Evolutionary conservation across 1,139 yeast species (phyloP).

Genomic region (Torulaspora pretoriensis): DNA sequence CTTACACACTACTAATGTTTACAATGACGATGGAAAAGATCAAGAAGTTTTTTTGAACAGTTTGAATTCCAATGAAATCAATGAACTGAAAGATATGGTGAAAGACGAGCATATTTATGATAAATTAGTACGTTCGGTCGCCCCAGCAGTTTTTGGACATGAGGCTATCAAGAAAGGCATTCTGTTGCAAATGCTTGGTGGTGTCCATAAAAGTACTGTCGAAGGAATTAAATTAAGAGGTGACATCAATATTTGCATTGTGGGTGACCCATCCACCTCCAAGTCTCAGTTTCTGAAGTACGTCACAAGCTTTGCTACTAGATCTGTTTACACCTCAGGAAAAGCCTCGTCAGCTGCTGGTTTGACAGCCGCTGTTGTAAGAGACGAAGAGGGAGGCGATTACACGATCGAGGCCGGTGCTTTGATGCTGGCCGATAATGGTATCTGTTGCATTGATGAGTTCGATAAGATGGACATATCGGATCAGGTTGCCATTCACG

Average conservation of each 20-base stretch:
- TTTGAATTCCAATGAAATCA: constrained; percentile 75
- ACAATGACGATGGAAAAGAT: constrained; percentile 46
- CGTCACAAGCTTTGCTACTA: constrained; percentile 85
- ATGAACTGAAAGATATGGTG: constrained; percentile 86
- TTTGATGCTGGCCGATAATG: constrained; percentile 96
- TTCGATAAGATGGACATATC: constrained; percentile 95
- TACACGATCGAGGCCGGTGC: constrained; percentile 99
- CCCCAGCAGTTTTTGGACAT: constrained; percentile 97
- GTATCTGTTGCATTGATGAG: constrained; percentile 97
- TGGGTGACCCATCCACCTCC: constrained; percentile 98
- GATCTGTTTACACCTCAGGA: constrained; percentile 97
- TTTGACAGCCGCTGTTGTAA: constrained; percentile 95
- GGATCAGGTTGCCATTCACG: constrained; percentile 98
- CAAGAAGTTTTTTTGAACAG: constrained; percentile 80
- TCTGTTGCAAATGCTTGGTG: constrained; percentile 82
- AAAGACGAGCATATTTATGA: constrained; percentile 82
- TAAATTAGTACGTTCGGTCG: constrained; percentile 81
- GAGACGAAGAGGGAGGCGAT: constrained; percentile 97
- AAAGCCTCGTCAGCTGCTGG: constrained; percentile 99
- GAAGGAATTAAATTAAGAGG: constrained; percentile 97
- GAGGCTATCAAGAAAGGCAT: constrained; percentile 92
- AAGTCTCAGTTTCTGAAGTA: constrained; percentile 94
- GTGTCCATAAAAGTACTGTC: constrained; percentile 90
- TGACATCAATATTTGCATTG: constrained; percentile 93
- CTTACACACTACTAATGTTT: constrained; percentile 26